Evolutionary conservation across 805 yeast genomes (phyloP).

Genomic region (Cyberlindnera nakhonratchasimensis): DNA sequence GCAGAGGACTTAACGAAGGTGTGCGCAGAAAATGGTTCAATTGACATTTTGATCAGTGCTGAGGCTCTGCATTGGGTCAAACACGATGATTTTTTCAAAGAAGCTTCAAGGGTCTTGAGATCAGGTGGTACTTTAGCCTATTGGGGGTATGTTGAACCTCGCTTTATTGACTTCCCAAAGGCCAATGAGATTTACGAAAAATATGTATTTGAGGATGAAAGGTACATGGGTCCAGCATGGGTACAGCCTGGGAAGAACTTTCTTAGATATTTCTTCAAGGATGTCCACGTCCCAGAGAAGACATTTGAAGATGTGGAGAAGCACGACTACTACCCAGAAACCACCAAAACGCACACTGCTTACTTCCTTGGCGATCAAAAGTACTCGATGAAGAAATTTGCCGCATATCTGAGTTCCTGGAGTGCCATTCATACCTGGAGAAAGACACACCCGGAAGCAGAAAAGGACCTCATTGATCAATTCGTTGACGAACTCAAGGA

Average conservation of each 20-base stretch:
- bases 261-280: conserved; percentile 41
- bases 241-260: conserved; percentile 56
- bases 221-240: conserved; percentile 63
- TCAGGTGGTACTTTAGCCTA: conserved; percentile 63
- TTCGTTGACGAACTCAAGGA: conserved; percentile 42
- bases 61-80: conserved; percentile 80
- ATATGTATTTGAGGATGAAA: conserved; percentile 44
- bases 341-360: conserved; percentile 24
- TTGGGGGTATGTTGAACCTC: conserved; percentile 73
- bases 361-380: conserved; percentile 40
- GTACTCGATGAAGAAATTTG: conserved; percentile 42
- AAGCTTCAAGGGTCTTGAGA: conserved; percentile 46
- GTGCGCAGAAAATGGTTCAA: conserved; percentile 28
- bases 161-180: conserved; percentile 46
- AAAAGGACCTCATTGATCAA: conserved; percentile 45
- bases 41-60: conserved; percentile 62
- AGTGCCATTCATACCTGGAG: conserved; percentile 64
- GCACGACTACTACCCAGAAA: conserved; percentile 31
- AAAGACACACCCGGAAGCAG: conserved; percentile 37
- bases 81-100: conserved; percentile 46
- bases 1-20: conserved; percentile 29
- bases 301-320: conserved; percentile 40
- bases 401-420: conserved; percentile 58
- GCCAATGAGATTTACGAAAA: conserved; percentile 56
- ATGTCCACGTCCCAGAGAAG: conserved; percentile 42